These are phyloP conservation scores for Plasmodium gonderi DNA, from an alignment of 169 alveolate species.

Conservation along the genomic window DNA sequence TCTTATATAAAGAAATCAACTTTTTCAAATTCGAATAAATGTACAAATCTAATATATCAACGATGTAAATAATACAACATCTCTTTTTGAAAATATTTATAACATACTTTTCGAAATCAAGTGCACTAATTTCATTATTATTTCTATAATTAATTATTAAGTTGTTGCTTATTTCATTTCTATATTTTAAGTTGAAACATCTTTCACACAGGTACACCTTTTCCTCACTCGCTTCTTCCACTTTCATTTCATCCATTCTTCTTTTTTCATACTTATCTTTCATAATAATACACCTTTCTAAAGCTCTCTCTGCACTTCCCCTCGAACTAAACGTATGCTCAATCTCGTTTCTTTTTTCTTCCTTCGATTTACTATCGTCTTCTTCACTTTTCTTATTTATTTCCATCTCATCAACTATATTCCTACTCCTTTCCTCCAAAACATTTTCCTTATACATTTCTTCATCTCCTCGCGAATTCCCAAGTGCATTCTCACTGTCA, in stretches of 20 bases:
- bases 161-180: conserved; percentile 35
- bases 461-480: no score
- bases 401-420: no score
- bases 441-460: no score
- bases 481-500: no score
- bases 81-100: conserved; percentile 71
- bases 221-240: not conserved
- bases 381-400: no score
- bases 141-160: conserved; percentile 62
- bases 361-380: no score
- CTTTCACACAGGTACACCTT: conserved; percentile 50
- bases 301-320: no score
- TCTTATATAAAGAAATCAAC: conserved; percentile 36
- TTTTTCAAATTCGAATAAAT: conserved; percentile 63
- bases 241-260: not conserved
- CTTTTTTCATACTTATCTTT: no score
- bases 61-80: conserved; percentile 70
- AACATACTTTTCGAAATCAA: conserved; percentile 75
- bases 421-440: no score
- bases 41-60: conserved; percentile 68
- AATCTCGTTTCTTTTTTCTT: no score
- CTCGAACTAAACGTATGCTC: no score
- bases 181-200: conserved; percentile 62
- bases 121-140: conserved; percentile 70
- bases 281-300: no score